Evolutionary conservation across 805 yeast species (phyloP).

Genomic region (Candida rishiriensis): DNA sequence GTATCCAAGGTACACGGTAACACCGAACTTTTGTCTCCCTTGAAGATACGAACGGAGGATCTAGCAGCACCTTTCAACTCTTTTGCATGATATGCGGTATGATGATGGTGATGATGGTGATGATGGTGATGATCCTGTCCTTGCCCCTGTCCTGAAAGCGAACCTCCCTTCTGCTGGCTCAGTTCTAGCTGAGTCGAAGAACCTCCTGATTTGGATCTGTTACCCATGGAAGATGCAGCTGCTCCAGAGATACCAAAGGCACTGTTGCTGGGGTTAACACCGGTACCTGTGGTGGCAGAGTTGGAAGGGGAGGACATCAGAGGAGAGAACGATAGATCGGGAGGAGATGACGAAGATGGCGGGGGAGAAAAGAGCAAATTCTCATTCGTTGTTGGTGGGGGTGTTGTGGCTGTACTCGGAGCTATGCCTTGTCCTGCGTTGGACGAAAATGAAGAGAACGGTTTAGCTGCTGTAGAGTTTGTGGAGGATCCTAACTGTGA

Average conservation of each 20-base stretch:
- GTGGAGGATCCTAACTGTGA: neutral
- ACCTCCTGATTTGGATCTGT: neutral
- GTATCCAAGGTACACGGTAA: slow-evolving; percentile 75
- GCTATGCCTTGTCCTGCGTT: too few species aligned
- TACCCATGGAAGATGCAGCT: neutral
- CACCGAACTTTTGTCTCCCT: slow-evolving; percentile 77
- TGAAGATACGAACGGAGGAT: slow-evolving; percentile 61
- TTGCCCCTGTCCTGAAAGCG: neutral
- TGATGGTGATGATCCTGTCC: neutral
- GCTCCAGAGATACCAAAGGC: too few species aligned
- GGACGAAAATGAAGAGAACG: neutral
- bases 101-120: slow-evolving; percentile 16
- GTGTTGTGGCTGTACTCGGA: slow-evolving; percentile 6
- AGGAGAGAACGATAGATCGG: slow-evolving; percentile 2
- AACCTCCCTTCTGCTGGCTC: neutral
- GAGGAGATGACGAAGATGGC: neutral
- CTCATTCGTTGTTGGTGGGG: slow-evolving; percentile 5
- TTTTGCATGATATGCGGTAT: slow-evolving; percentile 13
- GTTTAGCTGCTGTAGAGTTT: neutral
- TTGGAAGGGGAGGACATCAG: neutral
- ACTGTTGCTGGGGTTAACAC: too few species aligned
- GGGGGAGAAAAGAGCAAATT: slow-evolving; percentile 6
- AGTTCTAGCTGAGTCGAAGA: neutral
- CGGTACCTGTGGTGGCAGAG: neutral
- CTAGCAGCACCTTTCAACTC: slow-evolving; percentile 29